A percentile compares a stretch with the other conserved stretches of the same genome.
These are phyloP conservation scores for Hanseniaspora guilliermondii DNA, from an alignment of 805 yeast species.

Conservation along the genomic window DNA sequence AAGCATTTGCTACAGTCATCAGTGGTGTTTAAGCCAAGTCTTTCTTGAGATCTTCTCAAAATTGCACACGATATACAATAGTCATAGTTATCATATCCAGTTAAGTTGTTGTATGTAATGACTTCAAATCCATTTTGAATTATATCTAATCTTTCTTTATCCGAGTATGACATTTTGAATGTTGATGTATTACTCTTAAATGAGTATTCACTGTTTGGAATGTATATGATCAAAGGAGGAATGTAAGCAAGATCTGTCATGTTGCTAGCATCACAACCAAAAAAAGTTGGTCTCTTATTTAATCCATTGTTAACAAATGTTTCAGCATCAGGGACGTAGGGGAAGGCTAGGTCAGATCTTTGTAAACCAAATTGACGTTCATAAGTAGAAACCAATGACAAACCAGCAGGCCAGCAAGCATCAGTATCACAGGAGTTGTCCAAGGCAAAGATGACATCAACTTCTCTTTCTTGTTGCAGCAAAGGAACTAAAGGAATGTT, in stretches of 20 bases:
- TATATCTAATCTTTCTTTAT: constrained; percentile 45
- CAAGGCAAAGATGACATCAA: constrained; percentile 54
- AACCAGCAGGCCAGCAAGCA: constrained; percentile 54
- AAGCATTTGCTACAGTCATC: constrained; percentile 66
- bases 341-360: constrained; percentile 55
- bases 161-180: constrained; percentile 48
- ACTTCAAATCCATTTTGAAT: constrained; percentile 65
- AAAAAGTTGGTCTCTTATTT: constrained; percentile 61
- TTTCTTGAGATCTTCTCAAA: constrained; percentile 64
- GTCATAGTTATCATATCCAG: constrained; percentile 56
- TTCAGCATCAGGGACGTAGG: constrained; percentile 61
- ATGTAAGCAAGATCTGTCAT: constrained; percentile 41
- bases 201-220: constrained; percentile 60
- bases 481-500: constrained; percentile 55
- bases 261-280: constrained; percentile 65
- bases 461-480: constrained; percentile 43
- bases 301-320: constrained; percentile 50
- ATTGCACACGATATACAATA: constrained; percentile 76
- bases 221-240: constrained; percentile 69
- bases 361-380: constrained; percentile 43
- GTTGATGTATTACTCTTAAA: constrained; percentile 63
- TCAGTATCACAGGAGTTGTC: constrained; percentile 58
- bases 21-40: constrained; percentile 43
- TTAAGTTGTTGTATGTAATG: constrained; percentile 51
- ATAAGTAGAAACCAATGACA: constrained; percentile 44